Evolutionary conservation across 2,329 filamentous ascomycete species (phyloP).

Genomic region (Aspergillus intermedius): DNA sequence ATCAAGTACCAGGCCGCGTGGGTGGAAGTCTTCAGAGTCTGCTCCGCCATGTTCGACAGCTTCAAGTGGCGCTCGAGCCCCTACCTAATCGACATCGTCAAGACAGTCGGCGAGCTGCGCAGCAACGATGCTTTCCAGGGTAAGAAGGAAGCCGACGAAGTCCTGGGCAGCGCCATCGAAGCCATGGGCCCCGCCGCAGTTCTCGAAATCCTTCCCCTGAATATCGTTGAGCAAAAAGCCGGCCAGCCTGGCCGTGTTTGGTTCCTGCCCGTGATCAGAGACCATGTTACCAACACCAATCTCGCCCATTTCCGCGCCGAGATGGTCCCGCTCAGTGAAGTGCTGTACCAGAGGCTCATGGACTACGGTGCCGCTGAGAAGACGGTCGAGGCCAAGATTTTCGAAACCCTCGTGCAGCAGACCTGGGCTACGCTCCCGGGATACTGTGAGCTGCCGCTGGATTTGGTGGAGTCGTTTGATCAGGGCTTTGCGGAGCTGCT

Average conservation of each 20-base stretch:
- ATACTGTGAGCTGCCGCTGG: constrained; percentile 87
- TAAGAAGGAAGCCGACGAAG: constrained; percentile 89
- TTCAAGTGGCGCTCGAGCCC: constrained; percentile 79
- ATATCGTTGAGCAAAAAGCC: constrained; percentile 68
- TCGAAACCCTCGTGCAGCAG: constrained; percentile 91
- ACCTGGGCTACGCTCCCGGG: constrained; percentile 91
- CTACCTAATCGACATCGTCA: constrained; percentile 67
- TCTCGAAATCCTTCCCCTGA: constrained; percentile 74
- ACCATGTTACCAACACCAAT: constrained; percentile 82
- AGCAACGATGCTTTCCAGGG: constrained; percentile 81
- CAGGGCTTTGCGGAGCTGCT: constrained; percentile 83
- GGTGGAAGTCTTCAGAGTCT: constrained; percentile 87
- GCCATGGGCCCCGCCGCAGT: constrained; percentile 87
- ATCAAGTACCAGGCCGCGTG: constrained; percentile 92
- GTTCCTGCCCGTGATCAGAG: constrained; percentile 86
- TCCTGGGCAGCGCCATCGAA: constrained; percentile 78
- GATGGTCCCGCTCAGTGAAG: constrained; percentile 81
- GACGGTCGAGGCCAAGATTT: constrained; percentile 95
- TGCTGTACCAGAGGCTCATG: constrained; percentile 81
- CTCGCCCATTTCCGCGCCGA: constrained; percentile 78
- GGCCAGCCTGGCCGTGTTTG: constrained; percentile 83
- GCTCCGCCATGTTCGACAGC: constrained; percentile 79
- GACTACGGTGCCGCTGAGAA: constrained; percentile 77
- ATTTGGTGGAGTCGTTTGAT: constrained; percentile 70
- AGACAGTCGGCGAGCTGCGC: constrained; percentile 77